phyloP scores from a whole-genome alignment of 768 basidiomycete genomes.

The Trametes meyenii region DNA sequence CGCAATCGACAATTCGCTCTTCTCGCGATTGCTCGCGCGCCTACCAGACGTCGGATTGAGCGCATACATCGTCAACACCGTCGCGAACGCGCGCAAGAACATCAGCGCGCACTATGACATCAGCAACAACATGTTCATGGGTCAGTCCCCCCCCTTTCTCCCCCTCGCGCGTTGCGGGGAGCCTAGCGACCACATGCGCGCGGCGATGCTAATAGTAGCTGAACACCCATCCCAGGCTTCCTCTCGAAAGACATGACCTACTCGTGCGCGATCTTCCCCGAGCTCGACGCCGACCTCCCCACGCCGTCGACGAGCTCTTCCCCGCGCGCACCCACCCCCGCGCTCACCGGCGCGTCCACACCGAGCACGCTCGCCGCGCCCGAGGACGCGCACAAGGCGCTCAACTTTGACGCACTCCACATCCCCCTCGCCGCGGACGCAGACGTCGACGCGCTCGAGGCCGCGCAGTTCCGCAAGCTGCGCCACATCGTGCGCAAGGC shows the following conservation, averaged over 20 bases:
- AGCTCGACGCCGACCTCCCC: conserved; percentile 60
- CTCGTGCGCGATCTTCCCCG: conserved; percentile 70
- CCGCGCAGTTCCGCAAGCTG: conserved; percentile 53
- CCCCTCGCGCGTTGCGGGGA: background rate
- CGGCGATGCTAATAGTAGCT: background rate
- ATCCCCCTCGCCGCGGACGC: background rate
- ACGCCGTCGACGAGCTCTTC: background rate
- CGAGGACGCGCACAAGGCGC: conserved; percentile 13
- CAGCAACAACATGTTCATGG: conserved; percentile 74
- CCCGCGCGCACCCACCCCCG: conserved; percentile 7
- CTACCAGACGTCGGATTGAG: conserved; percentile 57
- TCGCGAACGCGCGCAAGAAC: conserved; percentile 66
- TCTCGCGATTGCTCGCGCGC: conserved; percentile 51
- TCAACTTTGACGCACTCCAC: background rate
- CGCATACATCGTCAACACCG: conserved; percentile 64
- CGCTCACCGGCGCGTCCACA: conserved; percentile 17
- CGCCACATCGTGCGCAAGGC: conserved; percentile 66
- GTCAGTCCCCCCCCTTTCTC: conserved; percentile 32
- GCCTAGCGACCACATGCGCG: background rate
- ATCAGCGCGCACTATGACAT: conserved; percentile 82
- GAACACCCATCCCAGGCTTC: conserved; percentile 48
- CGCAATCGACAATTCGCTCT: conserved; percentile 49
- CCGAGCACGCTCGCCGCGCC: conserved; percentile 9
- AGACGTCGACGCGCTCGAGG: conserved; percentile 26
- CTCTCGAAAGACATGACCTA: conserved; percentile 77